Evolutionary conservation across 2,329 filamentous ascomycete genomes (phyloP).

Genomic region (Drechslerella coelobrocha): DNA sequence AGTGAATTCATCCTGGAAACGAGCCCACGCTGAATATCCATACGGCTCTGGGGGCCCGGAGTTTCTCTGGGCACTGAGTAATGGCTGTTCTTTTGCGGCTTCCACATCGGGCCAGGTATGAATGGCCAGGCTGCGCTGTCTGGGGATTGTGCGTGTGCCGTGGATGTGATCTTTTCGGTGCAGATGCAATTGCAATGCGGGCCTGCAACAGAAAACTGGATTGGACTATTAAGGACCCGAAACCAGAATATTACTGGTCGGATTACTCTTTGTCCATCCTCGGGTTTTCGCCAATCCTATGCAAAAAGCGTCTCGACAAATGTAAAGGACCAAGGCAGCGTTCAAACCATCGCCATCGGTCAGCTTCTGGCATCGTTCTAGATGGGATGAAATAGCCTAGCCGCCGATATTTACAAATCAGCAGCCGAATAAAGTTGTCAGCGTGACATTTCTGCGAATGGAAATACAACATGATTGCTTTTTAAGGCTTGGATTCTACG

Average conservation of each 20-base stretch:
- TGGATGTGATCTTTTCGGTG: conserved; percentile 33
- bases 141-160: conserved; percentile 29
- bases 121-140: conserved; percentile 2
- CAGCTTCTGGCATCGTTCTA: conserved; percentile 37
- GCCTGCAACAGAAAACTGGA: conserved; percentile 2
- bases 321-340: not conserved
- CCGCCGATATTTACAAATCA: conserved; percentile 30
- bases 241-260: conserved; percentile 25
- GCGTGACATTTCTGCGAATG: conserved; percentile 40
- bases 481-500: conserved; percentile 18
- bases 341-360: not conserved
- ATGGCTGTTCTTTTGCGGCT: conserved; percentile 24
- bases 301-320: not conserved
- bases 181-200: conserved; percentile 8
- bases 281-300: conserved; percentile 30
- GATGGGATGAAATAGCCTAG: conserved; percentile 50
- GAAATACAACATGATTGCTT: conserved; percentile 27
- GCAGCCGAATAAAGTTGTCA: conserved; percentile 28
- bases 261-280: conserved; percentile 20
- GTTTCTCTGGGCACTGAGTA: conserved; percentile 19
- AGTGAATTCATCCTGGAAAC: conserved; percentile 28
- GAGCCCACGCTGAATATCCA: conserved; percentile 1
- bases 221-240: conserved; percentile 28
- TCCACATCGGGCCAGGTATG: conserved; percentile 28
- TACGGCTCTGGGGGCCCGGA: conserved; percentile 24